phyloP scores from a whole-genome alignment of 2,329 filamentous ascomycete genomes.

The Hypoxylon sp. region DNA sequence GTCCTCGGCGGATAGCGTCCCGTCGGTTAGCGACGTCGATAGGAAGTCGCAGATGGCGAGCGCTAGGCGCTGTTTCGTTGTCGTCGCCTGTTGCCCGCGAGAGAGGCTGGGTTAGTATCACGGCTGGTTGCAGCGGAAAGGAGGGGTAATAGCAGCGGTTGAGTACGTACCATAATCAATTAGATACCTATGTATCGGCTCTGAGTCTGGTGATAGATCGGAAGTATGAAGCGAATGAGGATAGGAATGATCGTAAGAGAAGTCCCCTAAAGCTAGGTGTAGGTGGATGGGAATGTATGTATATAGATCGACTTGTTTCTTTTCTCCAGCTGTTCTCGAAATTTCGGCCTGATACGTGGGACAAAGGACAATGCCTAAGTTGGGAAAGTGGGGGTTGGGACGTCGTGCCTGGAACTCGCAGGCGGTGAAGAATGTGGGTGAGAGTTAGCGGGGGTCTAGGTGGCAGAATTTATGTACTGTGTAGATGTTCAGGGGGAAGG shows the following conservation, averaged over 20 bases:
- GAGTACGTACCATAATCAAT: slow-evolving; percentile 26
- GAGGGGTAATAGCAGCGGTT: background rate
- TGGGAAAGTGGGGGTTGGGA: slow-evolving; percentile 32
- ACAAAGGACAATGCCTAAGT: slow-evolving; percentile 29
- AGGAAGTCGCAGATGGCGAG: slow-evolving; percentile 98
- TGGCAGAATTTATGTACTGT: slow-evolving; percentile 7
- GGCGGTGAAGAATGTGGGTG: slow-evolving; percentile 9
- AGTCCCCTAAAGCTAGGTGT: background rate
- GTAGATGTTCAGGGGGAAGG: background rate
- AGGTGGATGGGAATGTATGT: slow-evolving; percentile 2
- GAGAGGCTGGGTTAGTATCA: slow-evolving; percentile 7
- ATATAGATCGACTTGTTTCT: slow-evolving; percentile 11
- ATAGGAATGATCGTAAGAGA: background rate
- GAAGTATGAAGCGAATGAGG: slow-evolving; percentile 4
- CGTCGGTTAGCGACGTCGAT: slow-evolving; percentile 84
- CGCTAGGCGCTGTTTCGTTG: slow-evolving; percentile 86
- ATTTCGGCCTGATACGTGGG: slow-evolving; percentile 45
- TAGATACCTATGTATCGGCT: background rate
- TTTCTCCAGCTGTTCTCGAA: slow-evolving; percentile 41
- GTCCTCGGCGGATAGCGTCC: slow-evolving; percentile 89
- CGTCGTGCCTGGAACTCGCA: slow-evolving; percentile 8
- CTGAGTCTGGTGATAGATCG: background rate
- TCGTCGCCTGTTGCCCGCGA: slow-evolving; percentile 57
- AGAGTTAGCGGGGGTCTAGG: background rate
- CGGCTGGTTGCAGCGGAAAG: background rate